Base-by-base conservation (phyloP, 164 flowering plant species). In the Nelumbo lutea region DNA sequence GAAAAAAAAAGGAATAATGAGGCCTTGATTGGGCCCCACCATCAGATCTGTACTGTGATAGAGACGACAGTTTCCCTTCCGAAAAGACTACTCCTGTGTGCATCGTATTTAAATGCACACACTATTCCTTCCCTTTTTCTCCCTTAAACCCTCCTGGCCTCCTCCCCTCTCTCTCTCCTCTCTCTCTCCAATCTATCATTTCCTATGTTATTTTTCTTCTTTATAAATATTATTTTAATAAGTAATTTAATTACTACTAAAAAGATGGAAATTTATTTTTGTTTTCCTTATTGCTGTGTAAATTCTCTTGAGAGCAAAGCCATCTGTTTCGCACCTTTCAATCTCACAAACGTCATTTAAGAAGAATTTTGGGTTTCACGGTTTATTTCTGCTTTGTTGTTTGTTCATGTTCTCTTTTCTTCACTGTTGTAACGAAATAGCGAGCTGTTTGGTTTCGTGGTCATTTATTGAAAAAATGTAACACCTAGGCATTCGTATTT, bases 311-410 rank as follows among this genome's bases (percentile, higher is more conserved):
- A 10, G 41, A 52, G 56, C 69, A 8, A 77, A 83, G 86, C 86
- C 86, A 81, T 84, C 86, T 69, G 78, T 70, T 90, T 88, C 90
- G 83, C 90, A 82, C 83, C 82, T 79, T 75, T 67, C 83, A 72
- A 70, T 69, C 77, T 73, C 70, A 8, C 3, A 14, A 53, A 48
- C 65, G 27, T 6, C 61, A 53, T 66, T 75, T 74, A 73, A 55
- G 76, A 70, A 76, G 84, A 82, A 82, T 86, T 83, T 85, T 77
- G 83, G 83, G 83, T 82, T 83, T 83, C 75, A 72, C 69, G 73
- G 48, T 2, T 13, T 9, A 53, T 13, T 47, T 59, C 68, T 68
- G 83, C 83, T 83, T 79, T 75, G 83, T 76, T 68, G 64, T 75
- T 68, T n/a, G n/a, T n/a, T n/a, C 51, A 59, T 72, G 13, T 66